phyloP scores from a whole-genome alignment of 1,284 basidiomycete genomes.

The Pseudozyma flocculosa region DNA sequence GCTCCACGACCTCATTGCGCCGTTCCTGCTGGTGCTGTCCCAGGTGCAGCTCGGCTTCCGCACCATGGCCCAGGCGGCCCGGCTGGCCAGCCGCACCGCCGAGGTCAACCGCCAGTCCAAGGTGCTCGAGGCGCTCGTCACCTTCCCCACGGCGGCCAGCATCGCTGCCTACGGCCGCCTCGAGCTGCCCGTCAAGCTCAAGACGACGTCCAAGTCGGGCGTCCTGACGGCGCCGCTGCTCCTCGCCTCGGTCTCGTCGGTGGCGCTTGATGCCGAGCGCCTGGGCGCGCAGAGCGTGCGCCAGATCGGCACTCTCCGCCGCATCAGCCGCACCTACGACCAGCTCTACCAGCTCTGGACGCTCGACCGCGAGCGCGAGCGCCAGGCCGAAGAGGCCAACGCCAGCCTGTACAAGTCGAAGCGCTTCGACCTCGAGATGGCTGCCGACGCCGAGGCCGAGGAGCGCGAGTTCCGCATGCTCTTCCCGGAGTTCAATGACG shows the following conservation, averaged over 20 bases:
- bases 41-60: conserved; percentile 76
- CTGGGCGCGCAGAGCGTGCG: conserved; percentile 14
- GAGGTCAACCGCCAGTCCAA: conserved; percentile 18
- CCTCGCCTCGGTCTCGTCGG: conserved; percentile 18
- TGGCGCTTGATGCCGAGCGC: conserved; percentile 19
- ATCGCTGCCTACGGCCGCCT: conserved; percentile 32
- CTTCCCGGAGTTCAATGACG: conserved; percentile 78
- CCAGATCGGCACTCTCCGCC: conserved; percentile 13
- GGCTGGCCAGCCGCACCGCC: conserved; percentile 17
- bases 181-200: conserved; percentile 42
- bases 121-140: conserved; percentile 43
- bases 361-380: conserved; percentile 72
- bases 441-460: conserved; percentile 69
- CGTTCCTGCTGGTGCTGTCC: conserved; percentile 68
- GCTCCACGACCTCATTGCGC: conserved; percentile 70
- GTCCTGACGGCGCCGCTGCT: conserved; percentile 32
- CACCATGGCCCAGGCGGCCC: conserved; percentile 58
- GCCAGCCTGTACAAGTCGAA: conserved; percentile 78
- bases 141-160: conserved; percentile 49
- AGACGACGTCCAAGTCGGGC: conserved; percentile 34
- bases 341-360: conserved; percentile 78
- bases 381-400: conserved; percentile 68
- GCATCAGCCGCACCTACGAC: conserved; percentile 64
- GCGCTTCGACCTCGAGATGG: conserved; percentile 65
- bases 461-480: conserved; percentile 76